Percentiles rank a stretch among this genome's conserved stretches.
Conservation (phyloP, 1,284 basidiomycete genomes). For the Tylopilus sp. region DNA sequence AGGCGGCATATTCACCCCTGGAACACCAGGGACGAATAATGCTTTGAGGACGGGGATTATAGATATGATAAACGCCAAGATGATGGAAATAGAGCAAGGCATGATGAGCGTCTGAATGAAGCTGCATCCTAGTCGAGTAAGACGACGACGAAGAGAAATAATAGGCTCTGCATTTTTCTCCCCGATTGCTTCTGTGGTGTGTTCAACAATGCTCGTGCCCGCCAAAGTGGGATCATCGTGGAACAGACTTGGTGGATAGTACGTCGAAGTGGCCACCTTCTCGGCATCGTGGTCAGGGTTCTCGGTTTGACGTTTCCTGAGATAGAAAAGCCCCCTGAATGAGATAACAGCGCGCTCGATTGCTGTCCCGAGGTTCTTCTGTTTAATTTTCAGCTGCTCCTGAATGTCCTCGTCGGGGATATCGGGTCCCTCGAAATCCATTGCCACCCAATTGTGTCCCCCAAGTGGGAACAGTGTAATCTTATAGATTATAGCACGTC, state of each 20-base stretch:
- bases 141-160: conserved; percentile 6
- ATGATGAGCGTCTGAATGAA: conserved; percentile 47
- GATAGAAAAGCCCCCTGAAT: background rate
- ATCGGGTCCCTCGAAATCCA: conserved; percentile 64
- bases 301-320: background rate
- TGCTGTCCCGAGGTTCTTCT: conserved; percentile 23
- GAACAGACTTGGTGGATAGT: background rate
- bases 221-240: conserved; percentile 5
- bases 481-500: conserved; percentile 33
- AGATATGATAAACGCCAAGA: conserved; percentile 66
- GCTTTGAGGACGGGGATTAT: conserved; percentile 70
- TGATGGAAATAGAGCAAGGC: conserved; percentile 63
- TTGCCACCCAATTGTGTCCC: conserved; percentile 49
- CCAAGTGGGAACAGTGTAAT: conserved; percentile 65
- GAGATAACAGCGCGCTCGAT: conserved; percentile 9
- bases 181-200: background rate
- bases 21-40: conserved; percentile 56
- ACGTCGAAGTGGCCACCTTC: background rate
- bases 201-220: conserved; percentile 4
- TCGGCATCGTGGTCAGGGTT: conserved; percentile 7
- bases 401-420: conserved; percentile 54
- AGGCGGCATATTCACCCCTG: conserved; percentile 51
- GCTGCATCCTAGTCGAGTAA: conserved; percentile 13
- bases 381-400: conserved; percentile 38
- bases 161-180: background rate